Evolutionary conservation across 2,329 filamentous ascomycete species (phyloP).

Genomic region (Harringtonia lauricola): DNA sequence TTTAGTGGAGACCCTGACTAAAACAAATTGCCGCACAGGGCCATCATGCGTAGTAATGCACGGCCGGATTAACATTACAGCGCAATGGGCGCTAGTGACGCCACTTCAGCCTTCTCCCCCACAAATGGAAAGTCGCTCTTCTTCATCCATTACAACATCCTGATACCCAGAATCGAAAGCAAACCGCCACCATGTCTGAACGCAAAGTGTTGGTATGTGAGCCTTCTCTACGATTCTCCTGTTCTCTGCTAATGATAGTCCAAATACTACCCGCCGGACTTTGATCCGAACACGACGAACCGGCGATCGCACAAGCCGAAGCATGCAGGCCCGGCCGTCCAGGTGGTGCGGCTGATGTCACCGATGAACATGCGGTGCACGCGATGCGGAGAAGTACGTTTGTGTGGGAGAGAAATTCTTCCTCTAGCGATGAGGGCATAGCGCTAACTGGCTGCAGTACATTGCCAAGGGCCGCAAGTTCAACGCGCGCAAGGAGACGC

Average conservation of each 20-base stretch:
- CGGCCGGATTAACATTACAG: not conserved
- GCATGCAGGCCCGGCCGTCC: conserved; percentile 64
- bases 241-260: conserved; percentile 1
- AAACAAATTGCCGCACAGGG: not conserved
- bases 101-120: too few relatives aligned
- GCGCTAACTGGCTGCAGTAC: conserved; percentile 9
- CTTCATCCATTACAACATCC: not conserved
- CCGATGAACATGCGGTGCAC: conserved; percentile 71
- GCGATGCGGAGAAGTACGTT: conserved; percentile 15
- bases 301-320: conserved; percentile 51
- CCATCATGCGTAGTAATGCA: not conserved
- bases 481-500: conserved; percentile 88
- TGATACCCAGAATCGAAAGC: too few relatives aligned
- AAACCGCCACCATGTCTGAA: conserved; percentile 25
- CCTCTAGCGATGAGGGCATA: not conserved
- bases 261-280: conserved; percentile 54
- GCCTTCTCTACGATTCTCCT: not conserved
- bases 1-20: not conserved
- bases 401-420: not conserved
- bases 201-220: conserved; percentile 26
- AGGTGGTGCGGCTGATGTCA: conserved; percentile 84
- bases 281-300: conserved; percentile 74
- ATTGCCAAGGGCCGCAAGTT: conserved; percentile 64
- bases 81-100: not conserved
- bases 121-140: too few relatives aligned